Percentiles rank a stretch among this genome's conserved stretches.
Evolutionary conservation across 108 stramenopile genomes (phyloP).

Genomic region (Cyclotella sp.): DNA sequence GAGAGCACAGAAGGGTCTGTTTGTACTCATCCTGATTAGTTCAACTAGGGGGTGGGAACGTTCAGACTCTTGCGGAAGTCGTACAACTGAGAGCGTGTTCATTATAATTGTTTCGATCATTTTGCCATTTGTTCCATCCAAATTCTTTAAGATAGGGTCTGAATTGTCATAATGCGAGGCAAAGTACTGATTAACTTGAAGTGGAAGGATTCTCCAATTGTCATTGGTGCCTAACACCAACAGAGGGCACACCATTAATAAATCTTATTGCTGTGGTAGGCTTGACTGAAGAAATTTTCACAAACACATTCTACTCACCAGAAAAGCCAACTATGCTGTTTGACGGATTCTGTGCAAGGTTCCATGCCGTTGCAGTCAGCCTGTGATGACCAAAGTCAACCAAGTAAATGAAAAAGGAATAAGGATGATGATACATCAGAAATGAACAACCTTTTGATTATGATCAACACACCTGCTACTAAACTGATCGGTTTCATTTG

Average conservation of each 20-base stretch:
- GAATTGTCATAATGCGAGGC: constrained; percentile 7
- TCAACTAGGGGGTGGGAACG: constrained; percentile 3
- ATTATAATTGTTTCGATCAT: constrained; percentile 56
- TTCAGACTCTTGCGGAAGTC: neutral
- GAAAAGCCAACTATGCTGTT: constrained; percentile 51
- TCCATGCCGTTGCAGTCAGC: constrained; percentile 53
- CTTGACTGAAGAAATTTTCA: neutral
- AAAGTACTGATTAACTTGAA: constrained; percentile 53
- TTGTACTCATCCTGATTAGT: neutral
- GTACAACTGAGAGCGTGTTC: constrained; percentile 10
- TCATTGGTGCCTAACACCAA: constrained; percentile 37
- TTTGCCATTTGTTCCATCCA: constrained; percentile 56
- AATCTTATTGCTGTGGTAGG: neutral
- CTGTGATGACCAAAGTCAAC: neutral
- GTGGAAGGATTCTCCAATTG: constrained; percentile 54
- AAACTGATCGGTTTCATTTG: constrained; percentile 51
- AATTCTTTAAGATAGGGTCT: constrained; percentile 22
- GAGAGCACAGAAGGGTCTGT: constrained; percentile 29
- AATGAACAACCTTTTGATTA: neutral
- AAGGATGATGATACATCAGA: constrained; percentile 9
- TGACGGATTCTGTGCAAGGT: constrained; percentile 48
- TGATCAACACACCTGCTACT: neutral
- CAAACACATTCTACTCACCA: neutral
- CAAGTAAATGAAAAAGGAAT: neutral
- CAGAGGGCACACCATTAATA: neutral